Percentiles rank a stretch among this genome's conserved stretches.
Conservation (phyloP, 176 grass and related monocot species). For the Lolium perenne region DNA sequence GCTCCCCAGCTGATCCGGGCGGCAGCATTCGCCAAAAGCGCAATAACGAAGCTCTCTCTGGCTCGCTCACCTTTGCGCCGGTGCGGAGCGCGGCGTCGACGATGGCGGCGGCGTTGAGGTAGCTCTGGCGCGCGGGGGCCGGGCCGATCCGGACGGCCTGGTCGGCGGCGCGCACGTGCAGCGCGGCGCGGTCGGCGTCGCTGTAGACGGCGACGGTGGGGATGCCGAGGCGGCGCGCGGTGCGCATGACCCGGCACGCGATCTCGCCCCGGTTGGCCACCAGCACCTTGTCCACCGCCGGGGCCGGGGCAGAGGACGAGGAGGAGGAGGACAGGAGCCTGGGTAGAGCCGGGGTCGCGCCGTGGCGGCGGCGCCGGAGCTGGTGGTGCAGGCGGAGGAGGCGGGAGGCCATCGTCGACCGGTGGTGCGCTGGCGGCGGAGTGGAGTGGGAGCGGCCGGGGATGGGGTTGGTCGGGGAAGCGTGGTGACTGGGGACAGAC, state of each 20-base stretch:
- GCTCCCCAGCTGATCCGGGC: background rate
- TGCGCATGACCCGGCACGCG: constrained; percentile 85
- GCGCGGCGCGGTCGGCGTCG: constrained; percentile 77
- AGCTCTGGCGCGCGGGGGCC: constrained; percentile 73
- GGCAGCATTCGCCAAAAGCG: background rate
- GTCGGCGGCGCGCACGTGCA: constrained; percentile 81
- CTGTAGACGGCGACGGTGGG: constrained; percentile 86
- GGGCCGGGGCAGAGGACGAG: background rate
- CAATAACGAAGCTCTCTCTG: background rate
- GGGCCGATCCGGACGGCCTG: constrained; percentile 81
- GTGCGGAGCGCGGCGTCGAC: constrained; percentile 77
- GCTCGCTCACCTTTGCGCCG: constrained; percentile 79
- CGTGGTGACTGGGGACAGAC: background rate
- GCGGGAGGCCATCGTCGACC: constrained; percentile 55
- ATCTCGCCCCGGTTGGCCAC: constrained; percentile 97
- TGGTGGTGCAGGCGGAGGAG: constrained; percentile 37
- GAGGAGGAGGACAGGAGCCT: constrained; percentile 48
- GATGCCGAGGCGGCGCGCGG: constrained; percentile 67
- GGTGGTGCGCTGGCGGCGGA: background rate
- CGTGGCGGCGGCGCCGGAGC: constrained; percentile 15
- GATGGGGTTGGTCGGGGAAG: constrained; percentile 17
- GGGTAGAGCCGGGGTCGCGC: background rate
- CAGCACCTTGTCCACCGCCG: constrained; percentile 78
- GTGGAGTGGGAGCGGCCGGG: background rate
- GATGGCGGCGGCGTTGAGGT: constrained; percentile 79